These are phyloP conservation scores for Chaetoscypha palmicola DNA, from an alignment of 2,329 filamentous ascomycete genomes.

Conservation along the genomic window DNA sequence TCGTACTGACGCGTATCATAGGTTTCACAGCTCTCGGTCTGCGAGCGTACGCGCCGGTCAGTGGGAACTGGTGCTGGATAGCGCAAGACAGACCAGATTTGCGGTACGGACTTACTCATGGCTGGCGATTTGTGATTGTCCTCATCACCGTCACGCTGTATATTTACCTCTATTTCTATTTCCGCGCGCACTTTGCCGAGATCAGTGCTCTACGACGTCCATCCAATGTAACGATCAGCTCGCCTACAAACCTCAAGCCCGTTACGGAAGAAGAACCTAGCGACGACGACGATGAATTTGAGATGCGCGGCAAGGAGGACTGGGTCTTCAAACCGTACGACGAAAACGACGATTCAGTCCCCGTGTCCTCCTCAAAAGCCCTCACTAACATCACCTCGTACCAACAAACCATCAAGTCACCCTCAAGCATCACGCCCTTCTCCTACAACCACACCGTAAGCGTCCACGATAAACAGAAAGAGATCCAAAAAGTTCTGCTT, in stretches of 20 bases:
- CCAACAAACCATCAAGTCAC: not conserved
- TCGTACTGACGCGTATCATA: not conserved
- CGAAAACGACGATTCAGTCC: not conserved
- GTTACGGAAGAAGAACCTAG: not conserved
- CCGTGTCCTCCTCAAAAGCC: conserved; percentile 3
- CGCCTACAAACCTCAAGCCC: not conserved
- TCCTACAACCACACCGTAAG: not conserved
- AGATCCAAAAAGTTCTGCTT: conserved; percentile 29
- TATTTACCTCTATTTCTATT: conserved; percentile 31
- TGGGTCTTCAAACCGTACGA: not conserved
- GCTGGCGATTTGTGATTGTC: conserved; percentile 33
- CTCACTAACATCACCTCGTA: conserved; percentile 6
- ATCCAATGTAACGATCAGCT: not conserved
- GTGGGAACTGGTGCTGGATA: conserved; percentile 39
- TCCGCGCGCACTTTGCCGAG: conserved; percentile 1
- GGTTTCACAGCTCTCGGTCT: conserved; percentile 1
- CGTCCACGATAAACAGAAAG: conserved; percentile 1
- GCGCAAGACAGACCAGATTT: conserved; percentile 26
- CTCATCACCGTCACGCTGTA: conserved; percentile 30
- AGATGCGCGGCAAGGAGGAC: conserved; percentile 4
- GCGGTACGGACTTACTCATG: conserved; percentile 34
- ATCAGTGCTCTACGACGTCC: conserved; percentile 1
- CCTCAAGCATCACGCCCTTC: not conserved
- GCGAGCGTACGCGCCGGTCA: conserved; percentile 27
- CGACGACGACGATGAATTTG: conserved; percentile 1